Evolutionary conservation across 1,139 yeast species (phyloP), one percentile per base, ranked within the genome.

Genomic region (Yamadazyma taylorii): DNA sequence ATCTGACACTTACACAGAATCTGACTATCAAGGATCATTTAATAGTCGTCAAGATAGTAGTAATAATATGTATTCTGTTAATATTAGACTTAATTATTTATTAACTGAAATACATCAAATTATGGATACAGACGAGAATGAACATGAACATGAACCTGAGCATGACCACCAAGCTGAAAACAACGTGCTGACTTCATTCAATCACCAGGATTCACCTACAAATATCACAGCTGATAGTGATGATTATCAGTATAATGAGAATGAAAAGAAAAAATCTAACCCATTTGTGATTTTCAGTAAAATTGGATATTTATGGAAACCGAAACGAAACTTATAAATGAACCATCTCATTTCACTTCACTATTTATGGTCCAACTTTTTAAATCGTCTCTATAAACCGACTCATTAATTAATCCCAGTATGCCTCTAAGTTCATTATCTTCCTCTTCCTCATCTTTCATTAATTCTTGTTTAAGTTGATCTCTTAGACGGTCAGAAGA

Each of bases 401-500:
- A 45, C 47, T 74, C 79, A 40, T 60, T 65, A 15, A 72, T 58
- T 36, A 64, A 56, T 2, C 73, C 75, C 41, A 76, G 76, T 26
- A 75, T 49, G 40, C 77, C 78, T 33, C 67, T 58, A 38, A 47
- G 32, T 53, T 64, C 43, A 53, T 64, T 46, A 53, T 61, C 85
- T 79, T 78, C 87, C 79, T 78, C 87, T 16, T 85, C 87, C 22
- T 54, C 48, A 12, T 71, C 69, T 40, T 33, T 28, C 3, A 40
- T 43, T 24, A 48, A 41, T 25, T 42, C 45, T 9, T 42, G 43
- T 19, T 39, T 68, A 5, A 56, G 33, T 30, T 60, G 63, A 35
- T 60, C 59, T 45, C 58, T 66, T 85, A 85, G 84, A 0, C 92
- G 94, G 37, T 78, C 76, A 1, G 90, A 86, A 16, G 85, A 86